These are phyloP conservation scores for Claviceps sp. DNA, from an alignment of 2,329 filamentous ascomycete genomes.

Conservation along the genomic window DNA sequence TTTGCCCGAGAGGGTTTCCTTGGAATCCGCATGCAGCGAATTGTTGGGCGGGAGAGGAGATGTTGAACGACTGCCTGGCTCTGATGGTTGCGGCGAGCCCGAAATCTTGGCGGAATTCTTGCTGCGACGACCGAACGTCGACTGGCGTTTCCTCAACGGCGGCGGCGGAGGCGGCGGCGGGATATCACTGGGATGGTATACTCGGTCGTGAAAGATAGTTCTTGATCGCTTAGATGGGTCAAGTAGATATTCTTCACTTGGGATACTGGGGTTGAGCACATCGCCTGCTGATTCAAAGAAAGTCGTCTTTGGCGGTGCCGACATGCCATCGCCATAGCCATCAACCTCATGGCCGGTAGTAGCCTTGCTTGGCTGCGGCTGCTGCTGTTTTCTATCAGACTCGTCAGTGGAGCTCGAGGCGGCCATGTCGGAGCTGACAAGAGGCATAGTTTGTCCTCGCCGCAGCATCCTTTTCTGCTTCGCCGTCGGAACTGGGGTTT, in stretches of 20 bases:
- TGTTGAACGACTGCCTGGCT: slow-evolving; percentile 16
- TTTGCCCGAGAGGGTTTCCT: slow-evolving; percentile 24
- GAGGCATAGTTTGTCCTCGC: slow-evolving; percentile 57
- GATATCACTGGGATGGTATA: slow-evolving; percentile 90
- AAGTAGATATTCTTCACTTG: slow-evolving; percentile 66
- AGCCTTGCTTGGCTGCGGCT: slow-evolving; percentile 19
- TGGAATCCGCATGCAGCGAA: slow-evolving; percentile 25
- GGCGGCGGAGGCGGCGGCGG: slow-evolving; percentile 68
- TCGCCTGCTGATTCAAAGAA: slow-evolving; percentile 94
- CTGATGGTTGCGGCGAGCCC: slow-evolving; percentile 12
- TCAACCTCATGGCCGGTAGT: slow-evolving; percentile 37
- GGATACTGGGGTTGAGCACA: slow-evolving; percentile 78
- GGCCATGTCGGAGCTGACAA: slow-evolving; percentile 15
- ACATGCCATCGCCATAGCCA: slow-evolving; percentile 31
- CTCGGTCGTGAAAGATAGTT: slow-evolving; percentile 91
- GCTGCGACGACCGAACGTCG: slow-evolving; percentile 21
- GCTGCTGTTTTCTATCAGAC: slow-evolving; percentile 7
- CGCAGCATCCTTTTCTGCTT: slow-evolving; percentile 61
- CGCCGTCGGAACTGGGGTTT: slow-evolving; percentile 33
- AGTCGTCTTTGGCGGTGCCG: slow-evolving; percentile 75
- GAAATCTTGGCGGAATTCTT: slow-evolving; percentile 16
- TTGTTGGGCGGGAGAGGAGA: slow-evolving; percentile 21
- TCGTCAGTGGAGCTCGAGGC: slow-evolving; percentile 8
- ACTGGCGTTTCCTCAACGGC: slow-evolving; percentile 43
- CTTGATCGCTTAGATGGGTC: slow-evolving; percentile 70